Evolutionary conservation across 2,329 filamentous ascomycete genomes (phyloP), one percentile per base, ranked within the genome.

Genomic region (Aspergillus uvarum): DNA sequence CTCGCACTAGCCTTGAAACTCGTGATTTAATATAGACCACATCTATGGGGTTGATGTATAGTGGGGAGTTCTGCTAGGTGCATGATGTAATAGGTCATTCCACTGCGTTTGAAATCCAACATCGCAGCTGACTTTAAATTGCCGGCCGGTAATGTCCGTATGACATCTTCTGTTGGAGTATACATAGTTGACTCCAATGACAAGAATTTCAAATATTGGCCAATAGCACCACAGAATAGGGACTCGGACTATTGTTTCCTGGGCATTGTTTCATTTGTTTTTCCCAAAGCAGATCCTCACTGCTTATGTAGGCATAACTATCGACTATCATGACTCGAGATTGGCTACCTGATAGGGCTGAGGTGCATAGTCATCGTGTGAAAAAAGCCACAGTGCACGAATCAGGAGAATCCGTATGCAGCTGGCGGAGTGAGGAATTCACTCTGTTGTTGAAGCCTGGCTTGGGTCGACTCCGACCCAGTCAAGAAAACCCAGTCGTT

Each of bases 331-430:
- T 21, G 26, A 26, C 31, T 56, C 29, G 38, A 55, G n/a, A 49
- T 47, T 50, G 54, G 42, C n/a, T 47, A 6, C 49, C 38, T 49
- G 54, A 47, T 59, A 61, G 56, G 59, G 59, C 55, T 61, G 38
- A 61, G 31, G 22, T 56, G 56, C 14, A 19, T 38, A 47, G 22
- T 19, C 14, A 31, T 31, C 26, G 44, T 19, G n/a, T 11, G 42
- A 31, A 35, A 32, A 42, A 22, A 35, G 44, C 31, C 26, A 35
- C 44, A 59, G 24, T 35, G 56, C 24, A 48, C 21, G 26, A 54
- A 29, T 47, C 24, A 50, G 14, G 16, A 19, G 5, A 7, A 44
- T 44, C 2, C 38, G 8, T 44, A 44, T 44, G 38, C 38, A 44
- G 14, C 16, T 44, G 31, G 31, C n/a, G 31, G 26, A 19, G 26